These are phyloP conservation scores for Lojkania enalia DNA, from an alignment of 2,329 filamentous ascomycete genomes.

Conservation along the genomic window DNA sequence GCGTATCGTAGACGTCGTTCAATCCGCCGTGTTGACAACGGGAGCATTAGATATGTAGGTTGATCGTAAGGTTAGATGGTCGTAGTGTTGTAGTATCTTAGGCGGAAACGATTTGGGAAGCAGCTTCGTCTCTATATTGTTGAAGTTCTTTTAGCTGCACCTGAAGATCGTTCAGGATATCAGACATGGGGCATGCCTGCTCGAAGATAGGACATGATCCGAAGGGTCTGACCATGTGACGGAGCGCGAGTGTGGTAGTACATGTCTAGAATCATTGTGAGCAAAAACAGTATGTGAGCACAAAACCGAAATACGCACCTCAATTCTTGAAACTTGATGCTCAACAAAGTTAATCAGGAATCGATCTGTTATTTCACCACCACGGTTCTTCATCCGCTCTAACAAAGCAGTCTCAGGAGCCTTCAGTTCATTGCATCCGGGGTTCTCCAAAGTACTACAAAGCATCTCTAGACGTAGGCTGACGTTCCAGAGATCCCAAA, in stretches of 20 bases:
- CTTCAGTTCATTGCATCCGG: constrained; percentile 65
- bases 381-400: constrained; percentile 70
- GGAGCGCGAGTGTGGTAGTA: constrained; percentile 75
- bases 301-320: constrained; percentile 66
- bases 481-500: constrained; percentile 89
- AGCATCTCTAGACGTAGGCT: constrained; percentile 90
- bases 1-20: constrained; percentile 18
- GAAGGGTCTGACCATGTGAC: constrained; percentile 76
- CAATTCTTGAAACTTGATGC: constrained; percentile 92
- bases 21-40: constrained; percentile 1
- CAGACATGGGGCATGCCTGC: constrained; percentile 75
- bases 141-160: constrained; percentile 66
- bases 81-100: constrained; percentile 4
- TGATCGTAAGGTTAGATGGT: constrained; percentile 1
- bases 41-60: constrained; percentile 10
- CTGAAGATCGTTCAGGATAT: constrained; percentile 66
- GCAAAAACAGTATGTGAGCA: constrained; percentile 5
- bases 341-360: constrained; percentile 90
- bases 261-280: constrained; percentile 65
- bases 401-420: constrained; percentile 82
- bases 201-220: constrained; percentile 66
- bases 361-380: constrained; percentile 84
- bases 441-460: constrained; percentile 82
- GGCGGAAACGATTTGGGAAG: constrained; percentile 20
- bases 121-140: constrained; percentile 36